Evolutionary conservation across 129 eudicot genomes (phyloP), one percentile per base, ranked within the genome.

Genomic region (Pulicaria dysenterica): DNA sequence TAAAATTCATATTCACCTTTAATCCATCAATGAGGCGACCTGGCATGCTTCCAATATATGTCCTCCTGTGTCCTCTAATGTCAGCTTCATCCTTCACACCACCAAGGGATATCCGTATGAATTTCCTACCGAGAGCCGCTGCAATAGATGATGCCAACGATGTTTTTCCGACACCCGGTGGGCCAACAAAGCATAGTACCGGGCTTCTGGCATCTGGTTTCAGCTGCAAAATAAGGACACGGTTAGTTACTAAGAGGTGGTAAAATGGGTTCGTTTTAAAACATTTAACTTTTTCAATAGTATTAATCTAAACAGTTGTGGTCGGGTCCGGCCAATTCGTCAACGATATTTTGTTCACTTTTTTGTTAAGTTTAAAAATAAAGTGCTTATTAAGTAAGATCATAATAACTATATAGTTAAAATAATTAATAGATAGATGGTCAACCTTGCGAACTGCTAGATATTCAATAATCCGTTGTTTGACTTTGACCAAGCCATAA

Each of bases 81-180:
- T 92, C 98, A 72, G 98, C 96, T 72, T 89, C 98, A 75, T 92
- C 98, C 70, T 92, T 92, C 38, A 92, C 98, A 65, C 98, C 98
- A 67, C 98, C 98, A 50, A 89, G 95, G 65, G 98, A 89, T 78
- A 92, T 92, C 59, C 96, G 86, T 48, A 92, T 65, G 67, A 89
- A 92, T 73, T 89, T 92, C 79, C 98, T 87, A 67, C 98, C 96
- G 42, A 92, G 56, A 77, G 98, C 95, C 75, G 95, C 88, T 40
- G 96, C 96, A 76, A 92, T 89, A 34, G 98, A 92, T 80, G 98
- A 87, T 13, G 98, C 98, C 84, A 92, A 89, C 39, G 98, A 92
- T 67, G 98, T 92, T 80, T 92, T 92, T 55, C 98, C 98, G 36
- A 89, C 98, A 83, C 98, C 98, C 2, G 98, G 98, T 42, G 98